phyloP scores from a whole-genome alignment of 169 alveolate species.

The Plasmodium coatneyi region DNA sequence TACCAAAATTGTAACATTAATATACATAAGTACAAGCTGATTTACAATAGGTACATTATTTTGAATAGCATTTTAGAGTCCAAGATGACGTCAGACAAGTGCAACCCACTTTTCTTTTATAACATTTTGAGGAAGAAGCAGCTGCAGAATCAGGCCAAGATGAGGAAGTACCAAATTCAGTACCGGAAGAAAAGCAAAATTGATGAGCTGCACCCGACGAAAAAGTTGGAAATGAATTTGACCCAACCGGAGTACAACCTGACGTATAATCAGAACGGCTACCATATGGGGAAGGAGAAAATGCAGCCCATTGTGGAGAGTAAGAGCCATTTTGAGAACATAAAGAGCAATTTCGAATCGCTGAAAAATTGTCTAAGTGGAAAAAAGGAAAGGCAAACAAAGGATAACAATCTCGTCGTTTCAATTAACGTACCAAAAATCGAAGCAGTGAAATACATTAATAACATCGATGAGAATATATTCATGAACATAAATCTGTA shows the following conservation, averaged over 20 bases:
- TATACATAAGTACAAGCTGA: slow-evolving; percentile 58
- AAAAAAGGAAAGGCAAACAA: background rate
- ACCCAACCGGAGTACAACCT: background rate
- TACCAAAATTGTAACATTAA: slow-evolving; percentile 73
- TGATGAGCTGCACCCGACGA: background rate
- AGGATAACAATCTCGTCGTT: background rate
- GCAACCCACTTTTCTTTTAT: slow-evolving; percentile 65
- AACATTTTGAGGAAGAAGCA: slow-evolving; percentile 64
- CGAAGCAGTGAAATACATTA: slow-evolving; percentile 70
- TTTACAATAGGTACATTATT: slow-evolving; percentile 61
- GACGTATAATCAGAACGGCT: background rate
- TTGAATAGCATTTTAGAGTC: slow-evolving; percentile 54
- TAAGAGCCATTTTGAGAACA: background rate
- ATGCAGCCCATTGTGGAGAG: background rate
- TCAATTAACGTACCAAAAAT: slow-evolving; percentile 54
- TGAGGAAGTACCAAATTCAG: slow-evolving; percentile 36
- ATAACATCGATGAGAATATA: slow-evolving; percentile 73
- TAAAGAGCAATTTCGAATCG: slow-evolving; percentile 1
- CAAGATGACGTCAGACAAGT: slow-evolving; percentile 8
- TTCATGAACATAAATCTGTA: slow-evolving; percentile 72
- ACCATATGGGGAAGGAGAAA: background rate
- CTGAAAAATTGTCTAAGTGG: background rate
- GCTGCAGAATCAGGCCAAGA: slow-evolving; percentile 56
- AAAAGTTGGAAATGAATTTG: background rate
- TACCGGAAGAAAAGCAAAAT: slow-evolving; percentile 17